phyloP scores from a whole-genome alignment of 352 stramenopile genomes.

The Globisporangium orthogonon region DNA sequence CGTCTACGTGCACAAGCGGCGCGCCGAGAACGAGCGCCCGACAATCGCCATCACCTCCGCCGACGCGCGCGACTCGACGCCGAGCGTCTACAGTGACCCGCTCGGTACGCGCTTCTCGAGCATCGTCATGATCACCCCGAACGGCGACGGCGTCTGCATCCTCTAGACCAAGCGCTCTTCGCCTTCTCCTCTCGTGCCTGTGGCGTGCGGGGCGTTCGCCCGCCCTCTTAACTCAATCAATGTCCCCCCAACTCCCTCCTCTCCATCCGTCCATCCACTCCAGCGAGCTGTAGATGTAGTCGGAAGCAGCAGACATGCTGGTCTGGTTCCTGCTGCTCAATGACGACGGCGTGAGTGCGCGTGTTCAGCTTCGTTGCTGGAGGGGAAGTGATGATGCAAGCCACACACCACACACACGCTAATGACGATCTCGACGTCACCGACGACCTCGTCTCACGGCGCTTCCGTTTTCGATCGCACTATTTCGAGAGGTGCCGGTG shows the following conservation, averaged over 20 bases:
- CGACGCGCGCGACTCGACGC: constrained; percentile 34
- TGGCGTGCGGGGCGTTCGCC: not conserved
- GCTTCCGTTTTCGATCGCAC: not conserved
- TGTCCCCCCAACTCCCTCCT: not conserved
- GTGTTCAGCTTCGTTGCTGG: no score
- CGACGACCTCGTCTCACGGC: no score
- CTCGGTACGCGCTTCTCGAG: constrained; percentile 76
- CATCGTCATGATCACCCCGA: constrained; percentile 84
- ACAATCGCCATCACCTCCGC: constrained; percentile 28
- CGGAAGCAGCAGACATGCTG: no score
- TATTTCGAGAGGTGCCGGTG: not conserved
- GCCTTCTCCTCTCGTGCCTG: no score
- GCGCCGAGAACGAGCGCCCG: constrained; percentile 14
- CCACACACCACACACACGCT: no score
- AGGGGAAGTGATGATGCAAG: no score
- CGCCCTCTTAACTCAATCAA: not conserved
- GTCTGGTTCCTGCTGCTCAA: no score
- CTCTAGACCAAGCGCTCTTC: constrained; percentile 24
- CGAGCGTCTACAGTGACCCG: constrained; percentile 72
- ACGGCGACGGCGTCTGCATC: constrained; percentile 74
- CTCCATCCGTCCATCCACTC: no score
- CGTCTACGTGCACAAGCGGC: constrained; percentile 39
- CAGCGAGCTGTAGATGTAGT: no score
- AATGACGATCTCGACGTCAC: no score
- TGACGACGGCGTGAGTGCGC: no score